Conservation (phyloP, 2,329 filamentous ascomycete genomes). For the Fusarium brevicatenulatum region DNA sequence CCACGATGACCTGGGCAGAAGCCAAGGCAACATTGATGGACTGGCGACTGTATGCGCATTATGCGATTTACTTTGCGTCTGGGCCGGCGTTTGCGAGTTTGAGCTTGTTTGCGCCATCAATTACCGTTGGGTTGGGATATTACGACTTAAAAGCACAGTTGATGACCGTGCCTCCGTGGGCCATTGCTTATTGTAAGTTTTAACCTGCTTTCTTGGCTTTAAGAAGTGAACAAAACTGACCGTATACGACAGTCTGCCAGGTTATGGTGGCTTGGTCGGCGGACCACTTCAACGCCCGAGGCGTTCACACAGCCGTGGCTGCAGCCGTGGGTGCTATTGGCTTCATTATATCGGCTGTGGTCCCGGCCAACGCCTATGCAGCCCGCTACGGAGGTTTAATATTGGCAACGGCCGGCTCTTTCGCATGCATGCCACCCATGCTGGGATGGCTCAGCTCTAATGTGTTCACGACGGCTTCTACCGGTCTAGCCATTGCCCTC, state of each 20-base stretch:
- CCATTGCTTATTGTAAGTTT: constrained; percentile 63
- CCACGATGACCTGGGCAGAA: constrained; percentile 71
- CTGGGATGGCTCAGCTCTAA: constrained; percentile 78
- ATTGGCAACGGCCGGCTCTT: constrained; percentile 72
- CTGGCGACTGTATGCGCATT: constrained; percentile 74
- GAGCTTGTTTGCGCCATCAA: constrained; percentile 70
- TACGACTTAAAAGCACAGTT: constrained; percentile 67
- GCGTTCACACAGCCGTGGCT: constrained; percentile 55
- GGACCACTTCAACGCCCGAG: constrained; percentile 68
- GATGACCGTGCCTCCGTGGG: constrained; percentile 74
- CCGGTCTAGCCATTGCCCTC: constrained; percentile 75
- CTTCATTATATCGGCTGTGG: constrained; percentile 70
- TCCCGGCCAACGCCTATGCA: constrained; percentile 68
- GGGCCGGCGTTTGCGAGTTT: constrained; percentile 67
- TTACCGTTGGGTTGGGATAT: constrained; percentile 64
- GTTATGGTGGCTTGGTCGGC: constrained; percentile 66
- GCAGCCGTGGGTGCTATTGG: constrained; percentile 58
- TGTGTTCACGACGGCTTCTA: constrained; percentile 70
- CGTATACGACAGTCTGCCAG: constrained; percentile 48
- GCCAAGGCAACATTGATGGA: constrained; percentile 75
- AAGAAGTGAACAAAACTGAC: constrained; percentile 1
- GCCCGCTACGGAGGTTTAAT: constrained; percentile 76
- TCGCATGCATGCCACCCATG: constrained; percentile 75
- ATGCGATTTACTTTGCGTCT: constrained; percentile 64
- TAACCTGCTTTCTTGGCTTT: not conserved